A percentile compares a stretch with the other conserved stretches of the same genome.
These are phyloP conservation scores for Phytophthora boehmeriae DNA, from an alignment of 352 stramenopile genomes.

Conservation along the genomic window DNA sequence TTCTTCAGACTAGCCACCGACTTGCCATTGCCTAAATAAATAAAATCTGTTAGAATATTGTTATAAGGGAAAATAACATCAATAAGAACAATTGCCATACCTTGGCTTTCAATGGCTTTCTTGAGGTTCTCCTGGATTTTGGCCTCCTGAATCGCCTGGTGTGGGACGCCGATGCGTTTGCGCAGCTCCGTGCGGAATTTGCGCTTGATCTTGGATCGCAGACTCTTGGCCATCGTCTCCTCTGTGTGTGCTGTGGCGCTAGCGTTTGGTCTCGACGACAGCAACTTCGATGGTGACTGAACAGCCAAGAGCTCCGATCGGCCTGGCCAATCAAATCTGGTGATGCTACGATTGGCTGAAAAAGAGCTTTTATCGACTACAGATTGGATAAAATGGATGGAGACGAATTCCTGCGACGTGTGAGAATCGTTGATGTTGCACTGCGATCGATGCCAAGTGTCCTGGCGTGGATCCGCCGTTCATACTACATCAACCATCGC, in stretches of 20 bases:
- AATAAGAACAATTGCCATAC: conserved; percentile 25
- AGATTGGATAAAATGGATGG: conserved; percentile 2
- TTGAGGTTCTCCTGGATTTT: conserved; percentile 89
- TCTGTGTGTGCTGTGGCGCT: background rate
- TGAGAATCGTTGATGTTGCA: too few species aligned
- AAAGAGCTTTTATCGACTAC: background rate
- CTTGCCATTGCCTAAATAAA: conserved; percentile 41
- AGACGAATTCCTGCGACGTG: conserved; percentile 24
- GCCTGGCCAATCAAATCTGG: conserved; percentile 36
- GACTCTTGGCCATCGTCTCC: conserved; percentile 83
- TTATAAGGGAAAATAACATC: conserved; percentile 1
- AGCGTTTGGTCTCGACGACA: background rate
- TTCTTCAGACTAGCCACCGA: conserved; percentile 75
- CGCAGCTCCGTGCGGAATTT: conserved; percentile 88
- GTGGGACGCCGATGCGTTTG: conserved; percentile 80
- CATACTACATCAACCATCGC: too few species aligned
- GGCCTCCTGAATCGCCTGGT: conserved; percentile 69
- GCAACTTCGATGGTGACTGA: conserved; percentile 24
- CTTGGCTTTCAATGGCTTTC: conserved; percentile 74
- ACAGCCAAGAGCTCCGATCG: conserved; percentile 12
- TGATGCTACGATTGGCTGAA: conserved; percentile 21
- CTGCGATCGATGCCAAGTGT: background rate
- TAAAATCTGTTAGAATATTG: conserved; percentile 9
- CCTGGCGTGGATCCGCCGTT: too few species aligned
- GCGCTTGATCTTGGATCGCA: conserved; percentile 91